Evolutionary conservation across 768 basidiomycete species (phyloP), one percentile per base, ranked within the genome.

Genomic region (Mycena vitilis): DNA sequence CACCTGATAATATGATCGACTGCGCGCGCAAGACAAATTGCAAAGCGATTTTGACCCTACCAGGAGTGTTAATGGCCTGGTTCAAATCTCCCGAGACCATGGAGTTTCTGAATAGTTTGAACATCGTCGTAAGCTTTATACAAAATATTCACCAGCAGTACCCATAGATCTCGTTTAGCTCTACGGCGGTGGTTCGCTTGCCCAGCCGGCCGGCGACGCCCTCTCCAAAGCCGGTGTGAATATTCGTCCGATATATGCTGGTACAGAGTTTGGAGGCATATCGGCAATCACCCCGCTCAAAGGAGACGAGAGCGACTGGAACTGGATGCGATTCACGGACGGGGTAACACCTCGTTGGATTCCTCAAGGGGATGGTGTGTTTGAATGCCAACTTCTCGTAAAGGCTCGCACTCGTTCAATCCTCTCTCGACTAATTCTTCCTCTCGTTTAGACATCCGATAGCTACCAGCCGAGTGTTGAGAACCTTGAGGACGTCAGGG

Each of bases 321-420:
- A 74, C 5, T 83, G 77, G 74, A 47, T 79, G 12, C 76, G 74
- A 60, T 54, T 76, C 5, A 70, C 72, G 3, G 73, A 78, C 0
- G 65, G 68, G 7, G 63, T 71, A 13, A 71, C 71, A 1, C 60
- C 80, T 4, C 63, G 79, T n/a, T 83, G 83, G 82, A 73, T 72
- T 0, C 62, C 77, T 0, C 81, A 81, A 49, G 80, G 71, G 0
- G 81, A 83, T 25, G 80, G 75, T 1, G 81, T 77, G 0, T 82
- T 73, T 40, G 83, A 84, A 55, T 79, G 76, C 40, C 82, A 83
- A 38, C 61, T 82, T 13, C 63, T 83, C 73, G 84, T 84, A 51
- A 13, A 75, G 61, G 18, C 22, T 23, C 0, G 11, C 45, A 16
- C 49, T 57, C 4, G 47, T 6, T 11, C 10, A 5, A 44, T 45